A percentile compares a stretch with the other conserved stretches of the same genome.
These are phyloP conservation scores for Cornus controversa DNA, from an alignment of 148 eudicot genomes.

Conservation along the genomic window DNA sequence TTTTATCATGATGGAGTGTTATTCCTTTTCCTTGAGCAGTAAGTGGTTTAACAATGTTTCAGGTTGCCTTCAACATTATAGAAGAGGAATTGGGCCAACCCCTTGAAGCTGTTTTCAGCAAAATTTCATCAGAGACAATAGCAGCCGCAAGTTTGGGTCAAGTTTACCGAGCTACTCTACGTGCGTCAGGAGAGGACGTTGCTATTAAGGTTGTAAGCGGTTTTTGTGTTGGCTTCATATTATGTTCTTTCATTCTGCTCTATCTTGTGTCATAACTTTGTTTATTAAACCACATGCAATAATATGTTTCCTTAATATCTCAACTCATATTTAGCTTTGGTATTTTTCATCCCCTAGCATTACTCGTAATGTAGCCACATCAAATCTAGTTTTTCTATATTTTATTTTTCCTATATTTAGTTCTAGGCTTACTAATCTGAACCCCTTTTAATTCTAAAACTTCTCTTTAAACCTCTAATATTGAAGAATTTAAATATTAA, in stretches of 20 bases:
- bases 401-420: too few relatives aligned
- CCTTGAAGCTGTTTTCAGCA: slow-evolving; percentile 92
- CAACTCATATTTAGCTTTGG: too few relatives aligned
- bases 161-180: slow-evolving; percentile 94
- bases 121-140: slow-evolving; percentile 85
- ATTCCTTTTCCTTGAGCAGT: slow-evolving; percentile 13
- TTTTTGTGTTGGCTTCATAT: neutral
- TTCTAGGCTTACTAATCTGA: too few relatives aligned
- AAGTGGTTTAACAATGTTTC: slow-evolving; percentile 33
- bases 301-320: too few relatives aligned
- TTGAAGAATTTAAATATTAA: too few relatives aligned
- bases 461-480: too few relatives aligned
- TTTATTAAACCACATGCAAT: too few relatives aligned
- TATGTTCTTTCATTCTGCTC: too few relatives aligned
- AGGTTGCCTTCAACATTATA: slow-evolving; percentile 94
- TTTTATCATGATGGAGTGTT: neutral
- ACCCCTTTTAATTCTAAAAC: too few relatives aligned
- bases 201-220: slow-evolving; percentile 76
- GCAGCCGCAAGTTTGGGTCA: slow-evolving; percentile 99
- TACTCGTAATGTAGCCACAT: too few relatives aligned
- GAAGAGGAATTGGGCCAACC: slow-evolving; percentile 97
- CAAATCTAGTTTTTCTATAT: too few relatives aligned
- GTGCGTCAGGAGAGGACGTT: slow-evolving; percentile 89
- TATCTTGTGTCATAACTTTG: neutral
- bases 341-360: too few relatives aligned